A percentile compares a stretch with the other conserved stretches of the same genome.
Conservation (phyloP, 2,329 filamentous ascomycete genomes). For the Didymella pomorum region DNA sequence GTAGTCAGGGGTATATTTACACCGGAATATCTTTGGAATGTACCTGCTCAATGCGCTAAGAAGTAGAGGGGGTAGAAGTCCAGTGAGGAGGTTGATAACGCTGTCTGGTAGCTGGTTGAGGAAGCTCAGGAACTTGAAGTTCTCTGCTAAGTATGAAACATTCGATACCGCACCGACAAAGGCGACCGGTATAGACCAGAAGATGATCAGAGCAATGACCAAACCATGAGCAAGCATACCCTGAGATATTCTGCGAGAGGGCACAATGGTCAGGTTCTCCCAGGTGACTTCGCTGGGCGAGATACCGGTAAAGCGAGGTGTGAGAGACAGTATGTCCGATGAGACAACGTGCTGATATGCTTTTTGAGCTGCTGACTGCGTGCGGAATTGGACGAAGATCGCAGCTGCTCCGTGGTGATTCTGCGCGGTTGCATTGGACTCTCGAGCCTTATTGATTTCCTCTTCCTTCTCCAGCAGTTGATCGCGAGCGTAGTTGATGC, state of each 20-base stretch:
- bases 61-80: conserved; percentile 80
- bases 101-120: conserved; percentile 72
- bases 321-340: conserved; percentile 71
- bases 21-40: conserved; percentile 82
- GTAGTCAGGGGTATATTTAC: conserved; percentile 57
- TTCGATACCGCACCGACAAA: conserved; percentile 88
- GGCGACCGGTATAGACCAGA: conserved; percentile 82
- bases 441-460: conserved; percentile 73
- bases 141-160: conserved; percentile 71
- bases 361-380: conserved; percentile 82
- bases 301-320: conserved; percentile 83
- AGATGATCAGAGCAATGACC: conserved; percentile 80
- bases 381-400: conserved; percentile 90
- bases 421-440: conserved; percentile 66
- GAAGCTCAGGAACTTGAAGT: conserved; percentile 74
- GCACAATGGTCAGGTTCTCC: conserved; percentile 78
- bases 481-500: conserved; percentile 85
- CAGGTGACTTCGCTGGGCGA: conserved; percentile 86
- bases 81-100: conserved; percentile 85
- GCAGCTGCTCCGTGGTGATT: conserved; percentile 71
- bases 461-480: conserved; percentile 80
- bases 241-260: conserved; percentile 85
- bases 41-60: conserved; percentile 86
- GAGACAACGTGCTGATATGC: conserved; percentile 72
- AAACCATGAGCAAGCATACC: conserved; percentile 76